Percentiles rank a stretch among this genome's conserved stretches.
Evolutionary conservation across 1,139 yeast genomes (phyloP).

Genomic region (Hyphopichia khmerensis): DNA sequence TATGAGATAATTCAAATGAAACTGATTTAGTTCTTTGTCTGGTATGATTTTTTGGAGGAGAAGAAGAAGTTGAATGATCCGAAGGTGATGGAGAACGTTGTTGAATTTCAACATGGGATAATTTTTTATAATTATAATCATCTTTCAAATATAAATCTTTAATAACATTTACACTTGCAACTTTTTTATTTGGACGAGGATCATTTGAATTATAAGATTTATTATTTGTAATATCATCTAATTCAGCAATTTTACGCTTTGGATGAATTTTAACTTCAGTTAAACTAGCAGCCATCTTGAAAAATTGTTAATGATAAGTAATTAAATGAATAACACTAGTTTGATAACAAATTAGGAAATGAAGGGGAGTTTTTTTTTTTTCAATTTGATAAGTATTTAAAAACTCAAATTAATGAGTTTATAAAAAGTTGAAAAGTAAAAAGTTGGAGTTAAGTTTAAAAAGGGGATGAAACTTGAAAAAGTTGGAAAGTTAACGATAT

Average conservation of each 20-base stretch:
- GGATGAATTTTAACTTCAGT: constrained; percentile 20
- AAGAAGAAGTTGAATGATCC: constrained; percentile 7
- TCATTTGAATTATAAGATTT: constrained; percentile 11
- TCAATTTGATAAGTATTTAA: not conserved
- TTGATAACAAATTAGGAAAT: no score
- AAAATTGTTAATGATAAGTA: not conserved
- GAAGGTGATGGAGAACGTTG: constrained; percentile 31
- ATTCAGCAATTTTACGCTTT: constrained; percentile 33
- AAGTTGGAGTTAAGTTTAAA: no score
- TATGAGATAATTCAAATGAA: constrained; percentile 22
- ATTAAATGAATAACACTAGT: not conserved
- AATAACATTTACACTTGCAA: constrained; percentile 5
- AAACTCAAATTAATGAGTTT: not conserved
- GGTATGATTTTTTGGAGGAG: constrained; percentile 6
- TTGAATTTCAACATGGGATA: constrained; percentile 13
- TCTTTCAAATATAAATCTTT: constrained; percentile 8
- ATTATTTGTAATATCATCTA: constrained; percentile 35
- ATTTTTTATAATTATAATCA: constrained; percentile 9
- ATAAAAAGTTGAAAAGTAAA: no score
- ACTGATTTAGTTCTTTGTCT: constrained; percentile 21
- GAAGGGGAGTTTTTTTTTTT: no score
- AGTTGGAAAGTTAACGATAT: no score
- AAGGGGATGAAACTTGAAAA: no score
- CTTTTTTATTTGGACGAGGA: constrained; percentile 1
- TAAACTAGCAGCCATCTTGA: constrained; percentile 26